A percentile compares a stretch with the other conserved stretches of the same genome.
phyloP scores from a whole-genome alignment of 176 grass and related monocot genomes.

The Triticum urartu region DNA sequence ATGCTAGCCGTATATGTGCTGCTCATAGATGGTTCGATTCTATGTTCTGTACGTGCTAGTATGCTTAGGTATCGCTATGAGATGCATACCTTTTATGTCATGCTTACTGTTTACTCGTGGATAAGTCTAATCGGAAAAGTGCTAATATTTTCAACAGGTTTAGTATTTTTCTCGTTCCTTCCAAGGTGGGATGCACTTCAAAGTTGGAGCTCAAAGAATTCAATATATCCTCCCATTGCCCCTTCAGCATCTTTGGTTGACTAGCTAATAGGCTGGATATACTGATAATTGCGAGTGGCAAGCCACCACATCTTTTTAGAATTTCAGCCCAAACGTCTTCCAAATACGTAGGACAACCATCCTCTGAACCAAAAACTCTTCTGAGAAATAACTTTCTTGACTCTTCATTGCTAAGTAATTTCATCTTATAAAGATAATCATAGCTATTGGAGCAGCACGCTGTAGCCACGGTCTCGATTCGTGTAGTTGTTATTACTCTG shows the following conservation, averaged over 20 bases:
- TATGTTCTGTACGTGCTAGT: too few species aligned
- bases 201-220: neutral
- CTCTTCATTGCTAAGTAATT: neutral
- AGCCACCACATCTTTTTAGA: neutral
- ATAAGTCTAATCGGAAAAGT: too few species aligned
- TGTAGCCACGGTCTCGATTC: neutral
- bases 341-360: neutral
- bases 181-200: neutral
- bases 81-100: too few species aligned
- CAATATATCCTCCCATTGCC: neutral
- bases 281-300: neutral
- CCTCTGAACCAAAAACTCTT: neutral
- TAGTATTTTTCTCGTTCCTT: neutral
- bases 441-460: neutral
- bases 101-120: too few species aligned
- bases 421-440: neutral
- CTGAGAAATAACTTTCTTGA: neutral
- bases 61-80: too few species aligned
- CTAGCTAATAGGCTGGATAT: neutral
- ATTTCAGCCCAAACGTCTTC: neutral
- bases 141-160: neutral
- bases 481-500: conserved; percentile 12
- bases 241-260: neutral
- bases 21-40: too few species aligned
- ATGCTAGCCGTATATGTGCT: too few species aligned